Percentiles rank a stretch among this genome's conserved stretches.
These are phyloP conservation scores for Penicillium turbatum DNA, from an alignment of 495 filamentous ascomycete genomes.

Conservation along the genomic window DNA sequence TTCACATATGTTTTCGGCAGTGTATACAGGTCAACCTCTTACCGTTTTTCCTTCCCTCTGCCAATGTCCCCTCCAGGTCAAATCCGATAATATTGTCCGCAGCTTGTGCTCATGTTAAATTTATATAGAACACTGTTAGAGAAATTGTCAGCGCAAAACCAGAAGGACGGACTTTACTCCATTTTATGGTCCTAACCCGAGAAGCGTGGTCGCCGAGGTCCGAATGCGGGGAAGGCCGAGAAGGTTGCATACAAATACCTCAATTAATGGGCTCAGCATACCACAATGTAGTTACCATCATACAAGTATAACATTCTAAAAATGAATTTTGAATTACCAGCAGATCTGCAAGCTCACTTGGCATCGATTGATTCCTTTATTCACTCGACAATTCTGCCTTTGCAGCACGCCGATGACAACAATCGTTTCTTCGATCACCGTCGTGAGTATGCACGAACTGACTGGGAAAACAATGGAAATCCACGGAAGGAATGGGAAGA, in stretches of 20 bases:
- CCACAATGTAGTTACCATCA: no score
- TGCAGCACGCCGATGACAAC: constrained; percentile 50
- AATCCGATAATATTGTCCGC: no score
- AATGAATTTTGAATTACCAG: constrained; percentile 55
- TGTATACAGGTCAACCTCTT: no score
- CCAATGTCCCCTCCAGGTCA: no score
- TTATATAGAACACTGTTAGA: no score
- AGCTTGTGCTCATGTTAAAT: no score
- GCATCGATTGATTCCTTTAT: constrained; percentile 51
- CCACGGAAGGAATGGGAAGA: constrained; percentile 54
- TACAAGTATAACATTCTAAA: not conserved
- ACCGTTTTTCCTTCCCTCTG: no score
- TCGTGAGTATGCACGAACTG: constrained; percentile 52
- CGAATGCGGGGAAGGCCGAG: constrained; percentile 18
- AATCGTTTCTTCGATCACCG: constrained; percentile 60
- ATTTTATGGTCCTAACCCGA: no score
- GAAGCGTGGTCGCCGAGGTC: constrained; percentile 14
- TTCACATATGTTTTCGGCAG: no score
- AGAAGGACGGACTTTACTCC: no score
- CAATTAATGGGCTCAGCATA: no score
- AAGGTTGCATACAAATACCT: not conserved
- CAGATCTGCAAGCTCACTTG: constrained; percentile 43
- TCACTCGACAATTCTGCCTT: constrained; percentile 44
- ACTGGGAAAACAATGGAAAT: constrained; percentile 50
- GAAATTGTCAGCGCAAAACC: no score